These are phyloP conservation scores for Kitagawia praeruptora DNA, from an alignment of 129 eudicot species.

Conservation along the genomic window DNA sequence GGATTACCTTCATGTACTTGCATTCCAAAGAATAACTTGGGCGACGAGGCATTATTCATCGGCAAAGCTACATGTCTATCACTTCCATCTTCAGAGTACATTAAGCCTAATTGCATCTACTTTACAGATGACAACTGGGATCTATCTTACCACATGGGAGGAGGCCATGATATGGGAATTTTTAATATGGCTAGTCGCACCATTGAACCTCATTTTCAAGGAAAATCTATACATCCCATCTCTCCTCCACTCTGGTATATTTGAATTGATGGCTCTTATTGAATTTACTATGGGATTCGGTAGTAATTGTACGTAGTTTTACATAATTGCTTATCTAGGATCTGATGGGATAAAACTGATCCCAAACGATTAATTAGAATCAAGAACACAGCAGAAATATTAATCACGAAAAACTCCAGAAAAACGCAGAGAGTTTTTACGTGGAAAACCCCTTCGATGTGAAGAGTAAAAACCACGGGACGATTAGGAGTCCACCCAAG, in stretches of 20 bases:
- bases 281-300: too few species aligned
- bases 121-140: neutral
- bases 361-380: too few species aligned
- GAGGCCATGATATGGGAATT: neutral
- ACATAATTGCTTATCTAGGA: too few species aligned
- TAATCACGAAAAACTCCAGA: too few species aligned
- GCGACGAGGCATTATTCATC: neutral
- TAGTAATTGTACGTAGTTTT: too few species aligned
- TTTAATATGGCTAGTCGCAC: neutral
- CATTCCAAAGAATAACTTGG: neutral
- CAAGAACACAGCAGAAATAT: too few species aligned
- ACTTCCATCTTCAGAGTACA: neutral
- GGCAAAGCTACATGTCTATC: neutral
- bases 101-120: neutral
- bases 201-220: neutral
- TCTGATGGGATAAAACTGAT: too few species aligned
- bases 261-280: neutral
- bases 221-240: neutral
- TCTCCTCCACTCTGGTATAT: conserved; percentile 2
- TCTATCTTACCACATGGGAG: neutral
- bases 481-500: too few species aligned
- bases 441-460: too few species aligned
- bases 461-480: too few species aligned
- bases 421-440: too few species aligned
- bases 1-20: neutral